Percentiles rank a stretch among this genome's conserved stretches.
phyloP scores from a whole-genome alignment of 2,329 filamentous ascomycete genomes.

The Alternaria novae-zelandiae region DNA sequence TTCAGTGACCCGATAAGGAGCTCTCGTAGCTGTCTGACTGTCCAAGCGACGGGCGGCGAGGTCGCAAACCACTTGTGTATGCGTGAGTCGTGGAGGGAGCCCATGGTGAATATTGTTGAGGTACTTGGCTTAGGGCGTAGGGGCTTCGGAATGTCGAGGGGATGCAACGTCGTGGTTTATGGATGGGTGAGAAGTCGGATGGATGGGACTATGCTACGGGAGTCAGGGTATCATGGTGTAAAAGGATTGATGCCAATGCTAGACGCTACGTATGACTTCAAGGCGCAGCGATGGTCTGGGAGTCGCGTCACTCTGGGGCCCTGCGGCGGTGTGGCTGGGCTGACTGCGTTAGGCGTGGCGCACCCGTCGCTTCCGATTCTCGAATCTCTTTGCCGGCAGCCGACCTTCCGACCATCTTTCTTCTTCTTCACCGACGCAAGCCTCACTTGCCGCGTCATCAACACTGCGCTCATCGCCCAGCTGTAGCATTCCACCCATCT shows the following conservation, averaged over 20 bases:
- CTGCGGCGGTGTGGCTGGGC: conserved; percentile 13
- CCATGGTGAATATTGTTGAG: conserved; percentile 36
- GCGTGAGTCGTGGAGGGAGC: conserved; percentile 65
- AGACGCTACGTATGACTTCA: conserved; percentile 39
- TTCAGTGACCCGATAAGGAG: conserved; percentile 85
- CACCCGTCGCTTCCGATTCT: conserved; percentile 12
- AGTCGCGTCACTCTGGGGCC: not conserved
- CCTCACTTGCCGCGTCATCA: conserved; percentile 34
- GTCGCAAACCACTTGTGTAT: conserved; percentile 79
- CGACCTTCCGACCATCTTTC: conserved; percentile 20
- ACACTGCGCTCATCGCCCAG: conserved; percentile 20
- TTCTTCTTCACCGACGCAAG: conserved; percentile 20
- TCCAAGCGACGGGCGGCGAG: conserved; percentile 91
- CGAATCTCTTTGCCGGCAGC: conserved; percentile 15
- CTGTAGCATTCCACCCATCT: conserved; percentile 6
- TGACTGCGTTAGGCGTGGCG: conserved; percentile 22
- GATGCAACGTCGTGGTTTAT: not conserved
- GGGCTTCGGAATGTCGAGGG: conserved; percentile 13
- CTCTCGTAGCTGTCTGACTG: conserved; percentile 77
- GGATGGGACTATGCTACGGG: conserved; percentile 2
- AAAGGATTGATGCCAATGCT: conserved; percentile 30
- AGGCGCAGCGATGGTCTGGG: conserved; percentile 32
- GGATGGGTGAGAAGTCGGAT: not conserved
- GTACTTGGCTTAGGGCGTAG: conserved; percentile 15
- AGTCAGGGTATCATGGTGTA: conserved; percentile 25